Conservation (phyloP, 352 stramenopile species). For the Phytophthora aleatoria region DNA sequence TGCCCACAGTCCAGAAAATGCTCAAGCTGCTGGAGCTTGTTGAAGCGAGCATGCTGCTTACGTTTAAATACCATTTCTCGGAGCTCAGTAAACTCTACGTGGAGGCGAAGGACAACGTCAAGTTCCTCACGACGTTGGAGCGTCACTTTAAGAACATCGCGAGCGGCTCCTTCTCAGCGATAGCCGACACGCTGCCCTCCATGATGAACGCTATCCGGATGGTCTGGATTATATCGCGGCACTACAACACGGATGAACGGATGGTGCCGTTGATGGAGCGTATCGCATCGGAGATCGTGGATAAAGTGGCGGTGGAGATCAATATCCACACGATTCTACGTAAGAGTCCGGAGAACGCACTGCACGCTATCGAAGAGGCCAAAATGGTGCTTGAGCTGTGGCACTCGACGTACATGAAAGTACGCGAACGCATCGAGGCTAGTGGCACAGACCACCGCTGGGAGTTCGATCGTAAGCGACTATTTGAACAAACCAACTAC, state of each 20-base stretch:
- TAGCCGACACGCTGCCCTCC: conserved; percentile 92
- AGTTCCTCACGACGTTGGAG: conserved; percentile 96
- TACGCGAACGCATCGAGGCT: conserved; percentile 94
- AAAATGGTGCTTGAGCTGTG: conserved; percentile 93
- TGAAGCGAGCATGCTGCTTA: conserved; percentile 90
- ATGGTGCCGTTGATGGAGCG: conserved; percentile 97
- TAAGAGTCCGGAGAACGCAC: conserved; percentile 73
- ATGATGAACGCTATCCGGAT: conserved; percentile 98
- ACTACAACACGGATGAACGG: conserved; percentile 97
- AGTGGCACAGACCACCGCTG: conserved; percentile 94
- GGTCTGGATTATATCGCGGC: conserved; percentile 97
- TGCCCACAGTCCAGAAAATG: conserved; percentile 95
- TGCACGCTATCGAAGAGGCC: conserved; percentile 89
- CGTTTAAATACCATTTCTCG: conserved; percentile 94
- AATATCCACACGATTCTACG: conserved; percentile 92
- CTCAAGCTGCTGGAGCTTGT: conserved; percentile 92
- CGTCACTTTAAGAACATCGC: conserved; percentile 96
- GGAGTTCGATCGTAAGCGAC: conserved; percentile 95
- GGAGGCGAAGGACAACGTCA: conserved; percentile 96
- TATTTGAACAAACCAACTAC: conserved; percentile 97
- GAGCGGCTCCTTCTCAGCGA: conserved; percentile 89
- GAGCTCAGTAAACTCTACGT: conserved; percentile 95
- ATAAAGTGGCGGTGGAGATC: conserved; percentile 92
- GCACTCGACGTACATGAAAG: conserved; percentile 95
- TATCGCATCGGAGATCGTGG: conserved; percentile 93